phyloP scores from a whole-genome alignment of 2,329 filamentous ascomycete genomes.

The Triangularia setosa region DNA sequence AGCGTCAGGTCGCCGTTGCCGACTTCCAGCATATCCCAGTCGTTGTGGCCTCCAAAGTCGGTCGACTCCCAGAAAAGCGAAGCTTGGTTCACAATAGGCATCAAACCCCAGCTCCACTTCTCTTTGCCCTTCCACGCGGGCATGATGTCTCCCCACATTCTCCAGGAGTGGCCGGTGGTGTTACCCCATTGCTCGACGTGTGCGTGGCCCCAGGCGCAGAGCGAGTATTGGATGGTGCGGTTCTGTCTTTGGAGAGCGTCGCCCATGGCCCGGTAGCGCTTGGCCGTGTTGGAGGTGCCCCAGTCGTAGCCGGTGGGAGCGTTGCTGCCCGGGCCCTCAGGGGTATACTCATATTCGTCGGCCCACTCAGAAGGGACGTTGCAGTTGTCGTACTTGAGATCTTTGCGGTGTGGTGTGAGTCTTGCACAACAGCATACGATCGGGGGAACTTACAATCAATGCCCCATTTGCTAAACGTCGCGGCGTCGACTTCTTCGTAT shows the following conservation, averaged over 20 bases:
- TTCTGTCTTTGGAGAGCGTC: slow-evolving; percentile 33
- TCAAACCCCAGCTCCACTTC: slow-evolving; percentile 27
- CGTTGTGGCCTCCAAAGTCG: slow-evolving; percentile 48
- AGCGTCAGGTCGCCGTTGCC: slow-evolving; percentile 45
- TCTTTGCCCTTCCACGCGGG: slow-evolving; percentile 28
- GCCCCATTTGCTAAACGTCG: slow-evolving; percentile 55
- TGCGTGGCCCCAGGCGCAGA: slow-evolving; percentile 35
- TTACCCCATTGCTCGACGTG: slow-evolving; percentile 44
- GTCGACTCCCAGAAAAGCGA: slow-evolving; percentile 41
- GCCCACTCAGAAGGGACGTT: slow-evolving; percentile 9
- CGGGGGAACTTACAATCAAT: slow-evolving; percentile 45
- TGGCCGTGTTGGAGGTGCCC: slow-evolving; percentile 28
- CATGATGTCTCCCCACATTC: slow-evolving; percentile 35
- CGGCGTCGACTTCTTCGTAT: slow-evolving; percentile 54
- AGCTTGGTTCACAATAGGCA: slow-evolving; percentile 46
- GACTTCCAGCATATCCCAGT: slow-evolving; percentile 49
- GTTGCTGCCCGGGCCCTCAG: slow-evolving; percentile 32
- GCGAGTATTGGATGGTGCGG: slow-evolving; percentile 31
- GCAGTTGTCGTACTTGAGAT: slow-evolving; percentile 58
- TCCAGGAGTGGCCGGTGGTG: slow-evolving; percentile 38
- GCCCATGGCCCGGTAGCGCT: slow-evolving; percentile 32
- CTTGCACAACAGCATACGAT: neutral
- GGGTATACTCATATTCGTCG: slow-evolving; percentile 16
- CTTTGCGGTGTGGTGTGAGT: slow-evolving; percentile 24
- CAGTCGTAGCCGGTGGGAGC: slow-evolving; percentile 28